phyloP scores from a whole-genome alignment of 2,329 filamentous ascomycete genomes.

The Periglandula ipomoeae region DNA sequence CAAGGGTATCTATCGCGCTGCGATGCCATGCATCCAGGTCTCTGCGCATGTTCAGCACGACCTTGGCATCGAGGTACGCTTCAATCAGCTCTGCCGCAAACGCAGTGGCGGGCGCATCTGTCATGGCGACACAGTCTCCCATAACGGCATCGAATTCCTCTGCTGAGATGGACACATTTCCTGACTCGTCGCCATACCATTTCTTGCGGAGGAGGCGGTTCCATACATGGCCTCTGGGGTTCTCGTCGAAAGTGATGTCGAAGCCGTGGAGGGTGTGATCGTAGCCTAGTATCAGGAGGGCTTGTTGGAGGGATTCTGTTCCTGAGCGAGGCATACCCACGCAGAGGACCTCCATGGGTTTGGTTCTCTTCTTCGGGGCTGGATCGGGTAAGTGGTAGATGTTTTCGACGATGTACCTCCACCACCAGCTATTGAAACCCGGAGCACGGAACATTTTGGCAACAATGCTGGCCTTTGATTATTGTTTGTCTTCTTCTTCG shows the following conservation, averaged over 20 bases:
- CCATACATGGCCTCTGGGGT: slow-evolving; percentile 11
- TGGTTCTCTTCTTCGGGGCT: slow-evolving; percentile 16
- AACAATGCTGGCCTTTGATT: too few species aligned
- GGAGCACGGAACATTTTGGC: too few species aligned
- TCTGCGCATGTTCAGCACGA: neutral
- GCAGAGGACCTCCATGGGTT: slow-evolving; percentile 25
- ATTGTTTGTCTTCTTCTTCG: too few species aligned
- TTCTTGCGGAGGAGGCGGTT: slow-evolving; percentile 18
- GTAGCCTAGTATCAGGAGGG: slow-evolving; percentile 20
- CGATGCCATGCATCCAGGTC: neutral
- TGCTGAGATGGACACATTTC: slow-evolving; percentile 10
- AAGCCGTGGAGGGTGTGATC: slow-evolving; percentile 26
- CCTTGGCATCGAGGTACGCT: neutral
- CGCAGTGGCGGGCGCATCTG: slow-evolving; percentile 29
- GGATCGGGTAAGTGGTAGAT: slow-evolving; percentile 10
- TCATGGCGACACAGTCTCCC: slow-evolving; percentile 25
- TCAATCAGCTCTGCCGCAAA: slow-evolving; percentile 27
- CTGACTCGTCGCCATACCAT: slow-evolving; percentile 13
- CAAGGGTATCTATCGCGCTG: neutral
- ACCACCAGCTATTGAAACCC: too few species aligned
- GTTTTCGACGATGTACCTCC: slow-evolving; percentile 4
- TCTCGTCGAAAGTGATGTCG: slow-evolving; percentile 22
- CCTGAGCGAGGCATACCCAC: slow-evolving; percentile 24
- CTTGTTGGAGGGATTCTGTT: slow-evolving; percentile 26
- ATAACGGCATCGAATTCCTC: slow-evolving; percentile 10